These are phyloP conservation scores for Hamamelis virginiana DNA, from an alignment of 164 flowering plant species.

Conservation along the genomic window DNA sequence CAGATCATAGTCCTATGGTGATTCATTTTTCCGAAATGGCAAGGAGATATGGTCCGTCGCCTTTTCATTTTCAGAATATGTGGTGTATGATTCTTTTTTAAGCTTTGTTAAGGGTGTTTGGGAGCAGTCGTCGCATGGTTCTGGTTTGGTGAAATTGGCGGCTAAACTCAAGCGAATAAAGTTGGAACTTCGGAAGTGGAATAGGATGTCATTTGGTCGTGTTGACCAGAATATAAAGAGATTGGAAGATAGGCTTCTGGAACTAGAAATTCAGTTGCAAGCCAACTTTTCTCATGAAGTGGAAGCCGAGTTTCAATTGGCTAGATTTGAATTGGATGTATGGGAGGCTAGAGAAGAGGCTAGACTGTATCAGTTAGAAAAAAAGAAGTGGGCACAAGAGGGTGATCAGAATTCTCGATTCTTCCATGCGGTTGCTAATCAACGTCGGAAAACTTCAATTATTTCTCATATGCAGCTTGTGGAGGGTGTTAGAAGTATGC, in stretches of 20 bases:
- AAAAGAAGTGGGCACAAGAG: not conserved
- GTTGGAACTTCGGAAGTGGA: not conserved
- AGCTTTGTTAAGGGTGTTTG: not conserved
- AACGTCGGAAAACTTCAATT: not conserved
- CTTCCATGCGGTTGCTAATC: not conserved
- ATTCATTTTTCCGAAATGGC: not conserved
- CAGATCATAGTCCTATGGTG: conserved; percentile 5
- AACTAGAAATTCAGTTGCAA: not conserved
- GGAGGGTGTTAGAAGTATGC: no score
- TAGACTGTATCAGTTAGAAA: not conserved
- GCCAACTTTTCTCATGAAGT: not conserved
- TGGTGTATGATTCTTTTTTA: not conserved
- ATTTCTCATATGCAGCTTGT: not conserved
- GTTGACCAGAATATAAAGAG: not conserved
- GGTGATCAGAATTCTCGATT: conserved; percentile 3
- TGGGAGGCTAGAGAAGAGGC: conserved; percentile 1
- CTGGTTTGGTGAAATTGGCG: not conserved
- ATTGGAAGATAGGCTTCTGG: not conserved
- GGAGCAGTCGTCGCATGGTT: not conserved
- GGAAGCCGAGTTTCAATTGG: not conserved
- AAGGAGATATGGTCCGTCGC: not conserved
- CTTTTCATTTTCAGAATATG: conserved; percentile 5
- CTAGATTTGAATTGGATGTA: not conserved
- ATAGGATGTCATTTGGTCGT: conserved; percentile 1
- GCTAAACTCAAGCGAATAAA: not conserved